phyloP scores from a whole-genome alignment of 2,329 filamentous ascomycete genomes.

The Lecanicillium sp. region DNA sequence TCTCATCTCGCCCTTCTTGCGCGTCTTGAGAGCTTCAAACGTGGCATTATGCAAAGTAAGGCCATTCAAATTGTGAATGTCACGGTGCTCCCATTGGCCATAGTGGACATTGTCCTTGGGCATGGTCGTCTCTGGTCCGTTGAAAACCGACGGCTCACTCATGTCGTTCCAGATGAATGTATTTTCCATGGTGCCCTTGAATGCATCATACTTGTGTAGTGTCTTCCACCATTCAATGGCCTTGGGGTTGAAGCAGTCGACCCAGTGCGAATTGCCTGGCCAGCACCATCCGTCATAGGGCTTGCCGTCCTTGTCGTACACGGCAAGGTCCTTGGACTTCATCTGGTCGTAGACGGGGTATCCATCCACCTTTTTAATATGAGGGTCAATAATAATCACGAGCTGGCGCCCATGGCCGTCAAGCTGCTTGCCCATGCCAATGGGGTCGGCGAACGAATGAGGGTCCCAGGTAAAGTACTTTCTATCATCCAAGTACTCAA shows the following conservation, averaged over 20 bases:
- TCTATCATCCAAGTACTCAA: conserved; percentile 94
- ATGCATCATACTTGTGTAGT: conserved; percentile 80
- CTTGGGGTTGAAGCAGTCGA: conserved; percentile 92
- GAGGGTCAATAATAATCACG: conserved; percentile 91
- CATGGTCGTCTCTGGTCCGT: conserved; percentile 97
- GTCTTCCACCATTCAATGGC: conserved; percentile 85
- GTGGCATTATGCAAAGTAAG: conserved; percentile 95
- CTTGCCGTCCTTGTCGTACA: conserved; percentile 82
- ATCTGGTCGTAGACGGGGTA: conserved; percentile 75
- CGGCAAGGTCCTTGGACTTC: conserved; percentile 73
- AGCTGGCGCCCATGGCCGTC: conserved; percentile 81
- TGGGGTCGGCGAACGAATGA: conserved; percentile 77
- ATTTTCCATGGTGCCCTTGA: conserved; percentile 80
- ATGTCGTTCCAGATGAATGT: conserved; percentile 99
- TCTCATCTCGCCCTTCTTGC: conserved; percentile 76
- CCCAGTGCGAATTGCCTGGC: conserved; percentile 94
- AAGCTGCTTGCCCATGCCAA: conserved; percentile 80
- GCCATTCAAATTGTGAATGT: conserved; percentile 92
- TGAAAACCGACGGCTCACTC: conserved; percentile 99
- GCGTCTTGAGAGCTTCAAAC: conserved; percentile 71
- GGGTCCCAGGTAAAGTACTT: conserved; percentile 98
- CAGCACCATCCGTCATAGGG: conserved; percentile 97
- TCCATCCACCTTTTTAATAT: conserved; percentile 84
- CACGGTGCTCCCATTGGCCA: conserved; percentile 91
- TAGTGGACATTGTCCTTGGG: conserved; percentile 95